Base-by-base conservation (phyloP, 2,329 filamentous ascomycete species). In the Calonectria multiphialidica region DNA sequence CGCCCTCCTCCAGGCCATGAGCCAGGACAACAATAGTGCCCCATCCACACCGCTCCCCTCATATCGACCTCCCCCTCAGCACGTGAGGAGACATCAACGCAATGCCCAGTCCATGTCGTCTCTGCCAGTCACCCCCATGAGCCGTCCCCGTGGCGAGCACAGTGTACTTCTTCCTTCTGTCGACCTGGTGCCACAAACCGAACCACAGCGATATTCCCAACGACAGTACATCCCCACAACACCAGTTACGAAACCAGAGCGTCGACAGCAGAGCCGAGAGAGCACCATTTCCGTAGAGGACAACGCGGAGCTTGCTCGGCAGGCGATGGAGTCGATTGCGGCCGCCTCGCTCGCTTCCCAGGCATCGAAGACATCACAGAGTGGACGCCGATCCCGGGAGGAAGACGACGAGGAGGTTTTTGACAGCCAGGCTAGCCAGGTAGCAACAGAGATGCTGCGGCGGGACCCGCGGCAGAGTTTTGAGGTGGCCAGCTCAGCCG, bases 41-140 rank as follows among this genome's bases (percentile, higher is more conserved):
- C 93, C 94, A 1, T 91, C 94, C 0, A 96, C 94, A 0, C 94
- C 94, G 0, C 85, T 87, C 28, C 81, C 85, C 7, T 82, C 82
- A 37, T 84, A 84, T 82, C 89, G 85, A 70, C 85, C 82, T 74
- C 85, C 81, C 30, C 86, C 82, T 72, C 88, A 84, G 82, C 88
- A 86, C 79, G 88, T 82, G 71, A 86, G 89, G 67, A 91, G 90
- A 68, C 95, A 98, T 81, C 90, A 89, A 21, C 91, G 95, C 76
- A 94, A 93, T 71, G 91, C 92, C 35, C 95, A 97, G 81, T 97
- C 95, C 53, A 87, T 98, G 82, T 97, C 95, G 0, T 97, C 95
- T 1, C 86, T 98, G 6, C 95, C 95, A 9, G 92, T 91, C 7
- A 98, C 95, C 2, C 95, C 95, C 12, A 88, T 90, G 16, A 82